Evolutionary conservation across 164 flowering plant species (phyloP).

Genomic region (Annona squamosa): DNA sequence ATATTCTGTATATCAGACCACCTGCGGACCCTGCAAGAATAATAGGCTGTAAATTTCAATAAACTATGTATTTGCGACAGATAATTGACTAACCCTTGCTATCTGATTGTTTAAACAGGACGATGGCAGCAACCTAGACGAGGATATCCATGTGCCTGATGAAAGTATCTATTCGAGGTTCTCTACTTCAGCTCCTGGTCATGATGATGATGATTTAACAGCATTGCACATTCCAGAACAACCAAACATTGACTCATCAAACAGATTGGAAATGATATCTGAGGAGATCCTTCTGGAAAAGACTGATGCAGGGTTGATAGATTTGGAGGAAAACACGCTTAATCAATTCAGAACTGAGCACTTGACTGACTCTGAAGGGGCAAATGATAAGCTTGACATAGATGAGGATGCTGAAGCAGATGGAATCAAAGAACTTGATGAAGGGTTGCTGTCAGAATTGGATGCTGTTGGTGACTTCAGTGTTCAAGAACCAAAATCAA

Average conservation of each 20-base stretch:
- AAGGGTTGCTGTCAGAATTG: slow-evolving; percentile 48
- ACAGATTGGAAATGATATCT: neutral
- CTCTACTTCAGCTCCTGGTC: neutral
- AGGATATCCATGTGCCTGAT: neutral
- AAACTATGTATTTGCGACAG: neutral
- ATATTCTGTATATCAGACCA: neutral
- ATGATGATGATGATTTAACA: neutral
- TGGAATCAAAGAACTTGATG: slow-evolving; percentile 56
- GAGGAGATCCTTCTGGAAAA: neutral
- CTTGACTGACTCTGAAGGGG: slow-evolving; percentile 9
- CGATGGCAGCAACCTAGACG: neutral
- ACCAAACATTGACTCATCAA: neutral
- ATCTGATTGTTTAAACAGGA: neutral
- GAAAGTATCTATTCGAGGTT: neutral
- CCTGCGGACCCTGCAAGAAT: neutral
- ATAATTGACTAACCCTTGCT: neutral
- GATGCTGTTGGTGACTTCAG: slow-evolving; percentile 74
- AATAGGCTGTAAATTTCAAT: neutral
- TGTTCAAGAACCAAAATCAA: slow-evolving; percentile 20
- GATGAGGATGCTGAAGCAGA: slow-evolving; percentile 18
- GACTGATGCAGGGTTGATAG: neutral
- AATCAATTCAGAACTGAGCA: neutral
- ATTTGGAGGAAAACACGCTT: neutral
- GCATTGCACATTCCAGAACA: neutral
- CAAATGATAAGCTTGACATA: slow-evolving; percentile 10